Percentiles rank a stretch among this genome's conserved stretches.
phyloP scores from a whole-genome alignment of 495 filamentous ascomycete genomes.

The Evernia prunastri region DNA sequence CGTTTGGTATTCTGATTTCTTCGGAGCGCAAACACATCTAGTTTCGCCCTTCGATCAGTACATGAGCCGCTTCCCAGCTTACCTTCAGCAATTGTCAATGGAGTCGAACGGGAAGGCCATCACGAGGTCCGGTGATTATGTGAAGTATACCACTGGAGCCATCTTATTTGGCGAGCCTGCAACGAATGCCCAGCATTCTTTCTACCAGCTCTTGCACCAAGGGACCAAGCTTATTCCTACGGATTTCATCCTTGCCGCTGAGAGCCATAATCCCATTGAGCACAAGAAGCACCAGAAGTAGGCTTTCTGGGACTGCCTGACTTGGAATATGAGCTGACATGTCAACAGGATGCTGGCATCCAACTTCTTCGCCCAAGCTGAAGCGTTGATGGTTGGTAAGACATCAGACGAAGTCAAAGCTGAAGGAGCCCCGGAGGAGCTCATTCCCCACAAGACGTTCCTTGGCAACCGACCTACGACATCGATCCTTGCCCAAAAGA shows the following conservation, averaged over 20 bases:
- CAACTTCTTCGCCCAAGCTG: conserved; percentile 96
- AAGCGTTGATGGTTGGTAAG: conserved; percentile 98
- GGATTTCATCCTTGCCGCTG: conserved; percentile 92
- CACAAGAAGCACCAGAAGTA: conserved; percentile 87
- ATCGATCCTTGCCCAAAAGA: conserved; percentile 86
- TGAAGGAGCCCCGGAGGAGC: conserved; percentile 74
- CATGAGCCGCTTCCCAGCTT: conserved; percentile 96
- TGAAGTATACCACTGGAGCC: conserved; percentile 93
- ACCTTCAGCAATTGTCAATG: conserved; percentile 98
- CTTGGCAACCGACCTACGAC: conserved; percentile 95
- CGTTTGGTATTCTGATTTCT: conserved; percentile 99
- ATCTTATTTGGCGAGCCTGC: conserved; percentile 97
- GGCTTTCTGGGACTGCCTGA: conserved; percentile 12
- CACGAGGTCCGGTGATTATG: conserved; percentile 80
- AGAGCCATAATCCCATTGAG: conserved; percentile 93
- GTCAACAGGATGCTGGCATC: conserved; percentile 77
- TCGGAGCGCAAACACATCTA: conserved; percentile 92
- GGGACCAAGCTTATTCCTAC: conserved; percentile 97
- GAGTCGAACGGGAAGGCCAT: conserved; percentile 99
- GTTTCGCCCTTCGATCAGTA: conserved; percentile 99
- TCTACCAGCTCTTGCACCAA: conserved; percentile 98
- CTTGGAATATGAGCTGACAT: conserved; percentile 13
- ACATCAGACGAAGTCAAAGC: conserved; percentile 80
- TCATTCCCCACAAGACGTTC: conserved; percentile 98
- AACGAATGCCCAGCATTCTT: conserved; percentile 99